A percentile compares a stretch with the other conserved stretches of the same genome.
Conservation (phyloP, 768 basidiomycete genomes). For the Kwoniella pini region DNA sequence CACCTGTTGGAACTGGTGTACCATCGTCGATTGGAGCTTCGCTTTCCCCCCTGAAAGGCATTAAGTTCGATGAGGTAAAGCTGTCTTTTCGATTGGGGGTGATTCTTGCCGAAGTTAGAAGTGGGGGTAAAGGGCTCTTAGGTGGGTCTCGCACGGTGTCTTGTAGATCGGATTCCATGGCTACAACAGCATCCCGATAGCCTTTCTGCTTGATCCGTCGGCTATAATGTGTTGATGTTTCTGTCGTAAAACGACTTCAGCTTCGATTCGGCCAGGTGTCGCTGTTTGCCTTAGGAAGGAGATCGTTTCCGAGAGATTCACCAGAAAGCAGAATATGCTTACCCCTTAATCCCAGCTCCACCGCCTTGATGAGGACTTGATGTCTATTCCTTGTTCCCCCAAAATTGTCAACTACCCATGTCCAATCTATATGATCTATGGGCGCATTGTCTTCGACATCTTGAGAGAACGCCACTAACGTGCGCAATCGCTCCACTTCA, state of each 20-base stretch:
- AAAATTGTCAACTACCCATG: constrained; percentile 31
- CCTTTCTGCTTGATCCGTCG: constrained; percentile 11
- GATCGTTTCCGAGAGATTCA: not conserved
- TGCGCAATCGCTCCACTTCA: constrained; percentile 10
- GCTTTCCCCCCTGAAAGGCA: too few relatives aligned
- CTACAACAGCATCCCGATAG: constrained; percentile 12
- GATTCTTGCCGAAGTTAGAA: not conserved
- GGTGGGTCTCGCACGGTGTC: not conserved
- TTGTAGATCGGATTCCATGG: constrained; percentile 1
- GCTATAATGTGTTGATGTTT: constrained; percentile 9
- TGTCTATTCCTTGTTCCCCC: constrained; percentile 36
- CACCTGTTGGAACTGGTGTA: not conserved
- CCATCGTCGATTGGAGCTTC: too few relatives aligned
- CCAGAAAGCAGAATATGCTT: constrained; percentile 5
- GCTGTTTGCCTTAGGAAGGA: not conserved
- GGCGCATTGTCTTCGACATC: constrained; percentile 17
- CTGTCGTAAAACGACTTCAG: too few relatives aligned
- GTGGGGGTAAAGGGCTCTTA: not conserved
- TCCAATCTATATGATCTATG: constrained; percentile 35
- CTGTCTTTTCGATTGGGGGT: not conserved
- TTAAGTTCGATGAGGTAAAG: too few relatives aligned
- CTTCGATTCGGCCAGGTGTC: too few relatives aligned
- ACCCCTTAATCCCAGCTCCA: constrained; percentile 42
- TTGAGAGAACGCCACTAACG: constrained; percentile 7
- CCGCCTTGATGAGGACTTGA: constrained; percentile 44